Percentiles rank a stretch among this genome's conserved stretches.
Conservation (phyloP, 108 stramenopile species). For the Nitzschia putrida region DNA sequence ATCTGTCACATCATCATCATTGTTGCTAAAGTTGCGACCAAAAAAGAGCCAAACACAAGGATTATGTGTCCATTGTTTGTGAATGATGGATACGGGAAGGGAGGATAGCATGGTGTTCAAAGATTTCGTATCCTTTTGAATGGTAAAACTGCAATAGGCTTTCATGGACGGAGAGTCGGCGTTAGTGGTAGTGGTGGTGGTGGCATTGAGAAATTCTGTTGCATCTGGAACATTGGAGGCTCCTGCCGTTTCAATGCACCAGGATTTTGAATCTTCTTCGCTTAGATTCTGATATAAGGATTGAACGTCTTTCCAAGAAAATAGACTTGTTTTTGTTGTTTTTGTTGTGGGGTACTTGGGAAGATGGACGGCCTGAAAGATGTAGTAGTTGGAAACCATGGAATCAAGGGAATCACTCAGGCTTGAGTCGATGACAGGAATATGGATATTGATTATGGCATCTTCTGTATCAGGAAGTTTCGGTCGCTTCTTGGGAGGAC, state of each 20-base stretch:
- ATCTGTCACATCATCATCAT: neutral
- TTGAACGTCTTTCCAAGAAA: slow-evolving; percentile 22
- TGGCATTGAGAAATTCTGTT: slow-evolving; percentile 26
- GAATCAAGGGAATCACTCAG: no score
- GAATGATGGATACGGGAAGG: slow-evolving; percentile 56
- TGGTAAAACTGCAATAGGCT: slow-evolving; percentile 78
- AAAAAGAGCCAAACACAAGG: slow-evolving; percentile 66
- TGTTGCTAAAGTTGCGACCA: slow-evolving; percentile 39
- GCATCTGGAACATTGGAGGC: slow-evolving; percentile 20
- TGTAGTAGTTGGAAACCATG: neutral
- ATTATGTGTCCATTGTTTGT: slow-evolving; percentile 41
- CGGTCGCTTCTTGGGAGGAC: no score
- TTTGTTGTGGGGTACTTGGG: neutral
- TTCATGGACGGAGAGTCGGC: no score
- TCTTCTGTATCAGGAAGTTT: no score
- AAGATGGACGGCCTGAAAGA: neutral
- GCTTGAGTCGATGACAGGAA: no score
- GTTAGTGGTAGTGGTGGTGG: no score
- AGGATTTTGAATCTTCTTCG: slow-evolving; percentile 57
- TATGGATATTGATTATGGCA: no score
- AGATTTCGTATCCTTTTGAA: slow-evolving; percentile 59
- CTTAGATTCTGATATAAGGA: slow-evolving; percentile 47
- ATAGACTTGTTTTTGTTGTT: no score
- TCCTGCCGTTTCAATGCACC: slow-evolving; percentile 65
- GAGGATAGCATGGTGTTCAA: slow-evolving; percentile 34